Base-by-base conservation (phyloP, 1,284 basidiomycete genomes). In the Fomitopsis schrenkii region DNA sequence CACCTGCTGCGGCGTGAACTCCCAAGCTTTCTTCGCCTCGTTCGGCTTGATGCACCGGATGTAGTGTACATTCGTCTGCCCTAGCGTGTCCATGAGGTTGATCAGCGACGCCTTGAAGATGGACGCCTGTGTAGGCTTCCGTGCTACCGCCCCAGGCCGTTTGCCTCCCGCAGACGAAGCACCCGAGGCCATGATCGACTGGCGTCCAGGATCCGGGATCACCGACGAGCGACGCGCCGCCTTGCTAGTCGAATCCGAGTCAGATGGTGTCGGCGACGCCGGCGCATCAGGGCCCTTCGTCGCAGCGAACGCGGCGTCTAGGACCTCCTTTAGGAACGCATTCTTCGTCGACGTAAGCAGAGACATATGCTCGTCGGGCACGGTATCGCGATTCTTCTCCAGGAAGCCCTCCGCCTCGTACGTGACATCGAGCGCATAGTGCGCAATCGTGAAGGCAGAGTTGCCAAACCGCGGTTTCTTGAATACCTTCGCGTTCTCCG, bases 41-140 rank as follows among this genome's bases (percentile, higher is more conserved):
- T 99, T 99, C 1, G 97, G 97, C 76, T 99, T 99, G 82, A 99
- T 99, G 76, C 97, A 99, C 59, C 97, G 90, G 70, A 99, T 99
- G 74, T 99, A 99, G 75, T 99, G 97, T 1, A 98, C 97, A 70
- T 99, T 98, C 26, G 97, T 99, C 64, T 94, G 90, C 70, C 94
- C 93, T 68, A 99, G 91, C 0, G 97, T 99, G 56, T 97, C 94
- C 97, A 99, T 99, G 53, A 99, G 81, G 58, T 88, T 92, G 73
- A 94, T 91, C 54, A 99, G 79, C 0, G 96, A 98, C 5, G 90
- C 87, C 75, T 99, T 99, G 86, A 99, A 99, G 73, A 99, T 99
- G 6, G 94, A 97, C 26, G 97, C 97, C 63, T 99, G 90, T 0
- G 97, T 99, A 0, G 96, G 97, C 74, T 99, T 99, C 75, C 86